Evolutionary conservation across 2,329 filamentous ascomycete species (phyloP), one percentile per base, ranked within the genome.

Genomic region (Trichoderma sp.): DNA sequence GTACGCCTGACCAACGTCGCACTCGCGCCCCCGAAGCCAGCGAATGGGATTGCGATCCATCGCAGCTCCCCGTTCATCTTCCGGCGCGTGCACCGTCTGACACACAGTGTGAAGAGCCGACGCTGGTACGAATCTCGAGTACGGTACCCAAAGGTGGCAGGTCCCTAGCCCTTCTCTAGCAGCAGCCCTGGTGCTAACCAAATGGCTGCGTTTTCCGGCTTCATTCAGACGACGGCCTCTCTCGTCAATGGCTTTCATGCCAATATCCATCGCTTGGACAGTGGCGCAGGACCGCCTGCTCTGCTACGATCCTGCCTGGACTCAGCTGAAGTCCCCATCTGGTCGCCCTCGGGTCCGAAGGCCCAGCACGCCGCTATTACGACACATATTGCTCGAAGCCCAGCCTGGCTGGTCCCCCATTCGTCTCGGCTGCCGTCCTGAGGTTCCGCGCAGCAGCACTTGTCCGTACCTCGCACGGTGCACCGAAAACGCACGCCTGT

Each of bases 261-360:
- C 3, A n/a, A 19, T 28, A 14, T 30, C 17, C 14, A 39, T 39
- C 34, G 10, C 3, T 39, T 39, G 28, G 26, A 12, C 45, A 30
- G 45, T 50, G 57, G 57, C 57, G 45, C 57, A 60, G 28, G 24
- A 30, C 57, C n/a, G 57, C 6, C 45, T 60, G 44, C 57, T 60
- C 57, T 50, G 21, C 57, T 39, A 12, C 24, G 24, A 60, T 43
- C 47, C 45, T 26, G 41, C 54, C 21, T 30, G 44, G 15, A 28
- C 30, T 17, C 55, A 60, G 57, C 57, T 50, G 45, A 51, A 51
- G 57, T 58, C 19, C 44, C 19, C 45, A 21, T 51, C 10, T 6
- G 10, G 17, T 43, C 10, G 41, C 17, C 15, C 57, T 41, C 30
- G 47, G 34, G 57, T 50, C 57, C 56, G 56, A 59, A 48, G 56